Evolutionary conservation across 495 filamentous ascomycete genomes (phyloP).

Genomic region (Entonaema liquescens): DNA sequence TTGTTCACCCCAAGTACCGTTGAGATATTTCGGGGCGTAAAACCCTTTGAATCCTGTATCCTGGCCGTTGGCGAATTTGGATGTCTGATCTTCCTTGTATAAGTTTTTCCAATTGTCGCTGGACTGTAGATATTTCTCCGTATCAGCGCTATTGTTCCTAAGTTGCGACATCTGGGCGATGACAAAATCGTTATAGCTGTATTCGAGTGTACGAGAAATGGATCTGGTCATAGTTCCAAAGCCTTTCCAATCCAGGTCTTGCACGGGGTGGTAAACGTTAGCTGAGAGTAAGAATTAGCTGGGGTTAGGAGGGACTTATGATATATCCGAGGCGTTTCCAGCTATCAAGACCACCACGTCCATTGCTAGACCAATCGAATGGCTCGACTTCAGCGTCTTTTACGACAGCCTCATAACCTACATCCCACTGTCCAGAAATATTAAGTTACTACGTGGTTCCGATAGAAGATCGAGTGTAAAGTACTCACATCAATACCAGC

Average conservation of each 20-base stretch:
- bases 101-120: slow-evolving; percentile 75
- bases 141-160: slow-evolving; percentile 62
- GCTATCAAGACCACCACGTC: slow-evolving; percentile 71
- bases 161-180: slow-evolving; percentile 69
- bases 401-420: slow-evolving; percentile 76
- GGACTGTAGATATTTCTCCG: slow-evolving; percentile 68
- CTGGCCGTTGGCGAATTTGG: slow-evolving; percentile 63
- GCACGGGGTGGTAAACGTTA: slow-evolving; percentile 51
- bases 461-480: not conserved
- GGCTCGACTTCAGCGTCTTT: slow-evolving; percentile 81
- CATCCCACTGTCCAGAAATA: slow-evolving; percentile 59
- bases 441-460: not conserved
- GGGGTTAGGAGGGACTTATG: not conserved
- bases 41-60: slow-evolving; percentile 73
- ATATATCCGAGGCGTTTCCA: slow-evolving; percentile 77
- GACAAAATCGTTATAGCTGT: slow-evolving; percentile 80
- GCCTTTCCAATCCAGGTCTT: slow-evolving; percentile 74
- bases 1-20: slow-evolving; percentile 73
- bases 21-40: slow-evolving; percentile 72
- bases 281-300: not conserved
- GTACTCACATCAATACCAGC: slow-evolving; percentile 64
- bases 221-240: slow-evolving; percentile 75
- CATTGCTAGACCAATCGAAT: slow-evolving; percentile 73
- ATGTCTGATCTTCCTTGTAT: slow-evolving; percentile 69
- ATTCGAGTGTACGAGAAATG: slow-evolving; percentile 77